These are phyloP conservation scores for Podospora conica DNA, from an alignment of 495 filamentous ascomycete genomes.

Conservation along the genomic window DNA sequence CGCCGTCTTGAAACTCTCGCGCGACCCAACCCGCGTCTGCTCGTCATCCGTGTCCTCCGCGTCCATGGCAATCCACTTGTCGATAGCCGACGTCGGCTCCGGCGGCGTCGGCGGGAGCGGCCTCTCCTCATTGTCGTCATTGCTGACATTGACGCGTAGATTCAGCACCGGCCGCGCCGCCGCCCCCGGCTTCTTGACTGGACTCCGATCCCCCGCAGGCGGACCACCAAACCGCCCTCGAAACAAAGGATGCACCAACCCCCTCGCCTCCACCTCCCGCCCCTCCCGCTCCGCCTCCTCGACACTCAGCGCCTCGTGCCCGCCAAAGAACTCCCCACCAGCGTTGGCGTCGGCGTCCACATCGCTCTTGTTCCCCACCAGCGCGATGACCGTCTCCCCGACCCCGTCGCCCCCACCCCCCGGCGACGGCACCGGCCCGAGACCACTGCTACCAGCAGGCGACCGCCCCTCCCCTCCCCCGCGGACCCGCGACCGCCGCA, in stretches of 20 bases:
- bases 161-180: neutral
- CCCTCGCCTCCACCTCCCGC: slow-evolving; percentile 15
- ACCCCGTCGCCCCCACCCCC: neutral
- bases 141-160: neutral
- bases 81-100: slow-evolving; percentile 6
- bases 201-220: neutral
- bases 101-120: neutral
- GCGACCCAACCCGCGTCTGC: neutral
- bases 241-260: slow-evolving; percentile 21
- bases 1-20: neutral
- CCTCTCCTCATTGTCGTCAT: neutral
- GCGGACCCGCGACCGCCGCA: neutral
- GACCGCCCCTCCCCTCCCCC: neutral
- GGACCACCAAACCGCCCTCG: slow-evolving; percentile 8
- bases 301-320: neutral
- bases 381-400: slow-evolving; percentile 12
- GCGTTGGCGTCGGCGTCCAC: slow-evolving; percentile 7
- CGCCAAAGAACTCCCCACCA: neutral
- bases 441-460: neutral
- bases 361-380: slow-evolving; percentile 25
- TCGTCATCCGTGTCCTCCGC: neutral
- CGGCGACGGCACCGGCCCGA: neutral
- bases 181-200: neutral
- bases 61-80: slow-evolving; percentile 15
- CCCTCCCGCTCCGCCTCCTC: slow-evolving; percentile 14